A percentile compares a stretch with the other conserved stretches of the same genome.
phyloP scores from a whole-genome alignment of 495 filamentous ascomycete genomes.

The Mycothermus thermophilus region DNA sequence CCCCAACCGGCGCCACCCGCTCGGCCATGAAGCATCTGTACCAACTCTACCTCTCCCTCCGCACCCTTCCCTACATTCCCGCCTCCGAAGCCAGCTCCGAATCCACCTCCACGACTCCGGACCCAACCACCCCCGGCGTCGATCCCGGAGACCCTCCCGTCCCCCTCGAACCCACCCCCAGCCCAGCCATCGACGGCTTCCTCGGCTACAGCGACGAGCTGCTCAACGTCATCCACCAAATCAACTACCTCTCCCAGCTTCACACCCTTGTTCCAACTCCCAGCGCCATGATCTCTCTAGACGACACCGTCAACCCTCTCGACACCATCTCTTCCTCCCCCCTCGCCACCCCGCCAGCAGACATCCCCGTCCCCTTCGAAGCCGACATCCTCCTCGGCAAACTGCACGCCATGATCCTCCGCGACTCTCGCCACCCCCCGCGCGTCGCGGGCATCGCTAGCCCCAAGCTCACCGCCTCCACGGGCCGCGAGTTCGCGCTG shows the following conservation, averaged over 20 bases:
- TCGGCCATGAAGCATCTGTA: conserved; percentile 12
- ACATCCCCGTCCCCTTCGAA: background rate
- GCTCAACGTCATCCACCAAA: conserved; percentile 9
- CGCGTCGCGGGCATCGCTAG: conserved; percentile 1
- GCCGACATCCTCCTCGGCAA: conserved; percentile 11
- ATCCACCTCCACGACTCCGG: background rate
- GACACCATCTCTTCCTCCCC: too few relatives aligned
- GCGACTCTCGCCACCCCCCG: conserved; percentile 6
- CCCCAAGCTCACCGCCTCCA: background rate
- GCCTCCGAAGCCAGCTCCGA: background rate
- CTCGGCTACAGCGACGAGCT: conserved; percentile 13
- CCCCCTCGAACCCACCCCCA: background rate
- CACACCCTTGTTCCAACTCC: too few relatives aligned
- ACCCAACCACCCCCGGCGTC: too few relatives aligned
- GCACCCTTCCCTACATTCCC: conserved; percentile 9
- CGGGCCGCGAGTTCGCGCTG: conserved; percentile 5
- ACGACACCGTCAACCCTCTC: too few relatives aligned
- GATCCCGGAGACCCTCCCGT: too few relatives aligned
- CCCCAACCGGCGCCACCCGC: background rate
- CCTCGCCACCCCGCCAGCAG: background rate
- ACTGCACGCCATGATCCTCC: conserved; percentile 8
- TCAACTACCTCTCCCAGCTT: conserved; percentile 3
- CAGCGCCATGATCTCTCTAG: too few relatives aligned
- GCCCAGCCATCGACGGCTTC: conserved; percentile 11
- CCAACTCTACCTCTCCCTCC: conserved; percentile 10